Evolutionary conservation across 768 basidiomycete species (phyloP), one percentile per base, ranked within the genome.

Genomic region (Termitomyces eurrhizus): DNA sequence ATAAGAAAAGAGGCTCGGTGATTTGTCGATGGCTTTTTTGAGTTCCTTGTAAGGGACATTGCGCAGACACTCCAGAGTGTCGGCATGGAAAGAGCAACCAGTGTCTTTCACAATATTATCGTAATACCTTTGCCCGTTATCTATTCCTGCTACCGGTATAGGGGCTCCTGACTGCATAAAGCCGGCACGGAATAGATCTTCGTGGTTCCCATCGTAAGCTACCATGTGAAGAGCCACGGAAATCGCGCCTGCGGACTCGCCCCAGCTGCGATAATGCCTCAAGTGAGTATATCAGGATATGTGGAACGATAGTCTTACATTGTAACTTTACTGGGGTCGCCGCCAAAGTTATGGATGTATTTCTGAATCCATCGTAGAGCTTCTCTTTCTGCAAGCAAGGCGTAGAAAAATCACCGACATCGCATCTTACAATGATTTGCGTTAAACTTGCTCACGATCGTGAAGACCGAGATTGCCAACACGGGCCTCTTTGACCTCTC

Each of bases 311-410:
- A 6, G 2, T 61, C 80, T 56, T 67, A 84, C 81, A 85, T 78
- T 0, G 83, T 84, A 3, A 86, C 86, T 67, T 83, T 85, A 2
- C 67, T 68, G 0, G 83, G 81, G 68, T 90, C 86, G 11, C 89
- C 89, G 0, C 88, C 87, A 62, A 89, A 90, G 8, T 75, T 73
- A 37, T 69, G 63, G 63, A 89, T 87, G 66, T 90, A 84, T 66
- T 84, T 82, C 63, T 87, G 82, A 1, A 90, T 74, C 88, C 88
- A 90, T 58, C 81, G 70, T 7, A 90, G 66, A 2, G 84, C 86
- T 37, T 81, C 71, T 29, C 83, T 77, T 67, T 84, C 82, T 88
- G 69, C 12, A n/a, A 88, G 69, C 12, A n/a, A 53, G 49, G 4
- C 16, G n/a, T 29, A 33, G 16, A 46, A 35, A 14, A 37, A 9